Evolutionary conservation across 768 basidiomycete species (phyloP).

Genomic region (Strobilomyces confusus): DNA sequence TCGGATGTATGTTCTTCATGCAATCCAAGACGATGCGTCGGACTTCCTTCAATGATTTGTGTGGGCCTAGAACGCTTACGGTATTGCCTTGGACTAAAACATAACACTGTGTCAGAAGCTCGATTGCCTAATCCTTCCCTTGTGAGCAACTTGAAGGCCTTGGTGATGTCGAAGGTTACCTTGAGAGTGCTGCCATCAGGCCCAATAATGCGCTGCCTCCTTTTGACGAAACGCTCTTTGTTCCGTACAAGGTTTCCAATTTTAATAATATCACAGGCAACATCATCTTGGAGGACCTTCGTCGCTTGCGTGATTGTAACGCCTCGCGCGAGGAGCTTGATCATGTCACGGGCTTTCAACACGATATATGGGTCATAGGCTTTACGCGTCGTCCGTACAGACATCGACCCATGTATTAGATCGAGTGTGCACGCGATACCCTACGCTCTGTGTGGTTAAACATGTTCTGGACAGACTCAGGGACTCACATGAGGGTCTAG

Average conservation of each 20-base stretch:
- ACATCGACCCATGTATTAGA: conserved; percentile 95
- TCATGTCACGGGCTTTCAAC: conserved; percentile 92
- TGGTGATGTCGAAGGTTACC: conserved; percentile 39
- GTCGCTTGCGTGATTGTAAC: conserved; percentile 82
- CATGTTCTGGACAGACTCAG: conserved; percentile 12
- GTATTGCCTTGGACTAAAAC: conserved; percentile 98
- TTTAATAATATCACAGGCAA: conserved; percentile 97
- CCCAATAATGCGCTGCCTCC: conserved; percentile 94
- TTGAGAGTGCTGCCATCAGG: conserved; percentile 97
- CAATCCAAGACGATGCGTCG: conserved; percentile 95
- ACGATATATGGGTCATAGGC: conserved; percentile 96
- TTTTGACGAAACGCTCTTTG: conserved; percentile 94
- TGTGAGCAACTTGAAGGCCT: background rate
- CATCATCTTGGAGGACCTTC: conserved; percentile 84
- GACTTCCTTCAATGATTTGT: conserved; percentile 94
- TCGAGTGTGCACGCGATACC: conserved; percentile 90
- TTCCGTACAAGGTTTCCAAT: conserved; percentile 92
- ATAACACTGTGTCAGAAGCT: conserved; percentile 93
- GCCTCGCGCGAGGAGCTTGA: conserved; percentile 92
- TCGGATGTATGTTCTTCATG: conserved; percentile 99
- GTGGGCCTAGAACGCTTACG: conserved; percentile 96
- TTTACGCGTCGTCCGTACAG: conserved; percentile 94
- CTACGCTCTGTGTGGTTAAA: conserved; percentile 36
- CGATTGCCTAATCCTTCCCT: conserved; percentile 72
- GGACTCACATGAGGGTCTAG: conserved; percentile 70